Base-by-base conservation (phyloP, 345 rosid genomes). In the Euphorbia tirucalli region DNA sequence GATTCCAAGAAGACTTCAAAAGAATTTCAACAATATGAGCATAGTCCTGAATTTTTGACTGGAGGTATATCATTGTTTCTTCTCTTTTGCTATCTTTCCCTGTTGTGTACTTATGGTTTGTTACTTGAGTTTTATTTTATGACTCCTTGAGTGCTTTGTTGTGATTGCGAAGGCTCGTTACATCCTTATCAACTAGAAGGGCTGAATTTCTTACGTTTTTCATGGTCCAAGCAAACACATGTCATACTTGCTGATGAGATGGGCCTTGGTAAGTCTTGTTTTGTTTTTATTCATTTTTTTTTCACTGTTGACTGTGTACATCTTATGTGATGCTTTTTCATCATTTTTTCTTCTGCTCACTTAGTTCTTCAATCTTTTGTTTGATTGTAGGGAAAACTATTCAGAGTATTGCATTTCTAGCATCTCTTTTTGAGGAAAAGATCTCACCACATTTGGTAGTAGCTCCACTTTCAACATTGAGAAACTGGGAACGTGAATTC, bases 201-300 rank as follows among this genome's bases (percentile, higher is more conserved):
- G 48, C 85, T 96, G 76, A 96, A 96, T 72, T 96, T 96, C 86
- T 74, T 96, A 78, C 93, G 97, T 59, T 96, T 88, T 77, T 91
- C 99, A 19, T 96, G 97, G 96, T 91, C 97, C 72, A 93, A 93
- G 76, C 96, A 91, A 66, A 93, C 98, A 3, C 98, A 96, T 84
- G 99, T 91, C 39, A 93, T 96, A 76, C 98, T 96, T 76, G 99
- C 99, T 72, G 99, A 96, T 87, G 99, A 96, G 77, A 96, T 96
- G 99, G 99, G 98, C 60, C 87, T 96, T 73, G 99, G 99, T 92
- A 83, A 79, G 76, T 72, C 61, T 63, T 76, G 16, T 68, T 35
- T 63, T 79, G 1, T 74, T 46, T 27, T 57, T 30, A 35, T 35
- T 35, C 4, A 46, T 15, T 65, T 65, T 71, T 25, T 60, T 69